Evolutionary conservation across 306 rosid species (phyloP).

Genomic region (Hylodesmum podocarpum): DNA sequence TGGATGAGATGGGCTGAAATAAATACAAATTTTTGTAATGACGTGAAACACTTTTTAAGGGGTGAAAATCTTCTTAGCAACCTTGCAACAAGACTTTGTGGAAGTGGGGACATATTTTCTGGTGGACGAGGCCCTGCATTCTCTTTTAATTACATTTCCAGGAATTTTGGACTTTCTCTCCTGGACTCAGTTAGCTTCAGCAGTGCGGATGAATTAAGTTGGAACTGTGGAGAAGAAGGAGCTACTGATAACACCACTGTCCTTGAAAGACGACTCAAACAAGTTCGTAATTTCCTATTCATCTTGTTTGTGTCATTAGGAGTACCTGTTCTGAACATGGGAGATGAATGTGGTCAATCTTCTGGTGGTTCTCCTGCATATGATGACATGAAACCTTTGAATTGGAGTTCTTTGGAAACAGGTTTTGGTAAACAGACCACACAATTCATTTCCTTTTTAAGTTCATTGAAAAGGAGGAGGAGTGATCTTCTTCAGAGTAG

Average conservation of each 20-base stretch:
- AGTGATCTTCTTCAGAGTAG: constrained; percentile 64
- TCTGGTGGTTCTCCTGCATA: constrained; percentile 64
- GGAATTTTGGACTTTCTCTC: constrained; percentile 73
- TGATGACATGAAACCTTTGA: constrained; percentile 50
- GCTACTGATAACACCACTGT: constrained; percentile 53
- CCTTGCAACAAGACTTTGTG: constrained; percentile 95
- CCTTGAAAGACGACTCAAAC: constrained; percentile 80
- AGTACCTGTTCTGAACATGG: constrained; percentile 92
- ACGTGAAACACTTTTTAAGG: constrained; percentile 68
- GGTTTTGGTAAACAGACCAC: constrained; percentile 68
- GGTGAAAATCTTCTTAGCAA: constrained; percentile 67
- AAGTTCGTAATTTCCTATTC: constrained; percentile 76
- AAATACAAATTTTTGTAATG: constrained; percentile 61
- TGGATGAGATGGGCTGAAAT: constrained; percentile 99
- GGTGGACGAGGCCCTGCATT: constrained; percentile 84
- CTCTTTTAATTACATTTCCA: constrained; percentile 66
- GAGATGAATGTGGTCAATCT: constrained; percentile 91
- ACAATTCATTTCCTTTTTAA: constrained; percentile 66
- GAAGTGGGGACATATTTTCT: constrained; percentile 78
- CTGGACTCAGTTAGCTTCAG: constrained; percentile 93
- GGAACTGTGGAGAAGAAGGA: constrained; percentile 99
- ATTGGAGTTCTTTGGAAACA: constrained; percentile 64
- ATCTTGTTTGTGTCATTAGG: constrained; percentile 77
- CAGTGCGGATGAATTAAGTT: constrained; percentile 60
- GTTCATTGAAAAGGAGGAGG: constrained; percentile 59